Evolutionary conservation across 2,329 filamentous ascomycete species (phyloP).

Genomic region (Lecanicillium sp.): DNA sequence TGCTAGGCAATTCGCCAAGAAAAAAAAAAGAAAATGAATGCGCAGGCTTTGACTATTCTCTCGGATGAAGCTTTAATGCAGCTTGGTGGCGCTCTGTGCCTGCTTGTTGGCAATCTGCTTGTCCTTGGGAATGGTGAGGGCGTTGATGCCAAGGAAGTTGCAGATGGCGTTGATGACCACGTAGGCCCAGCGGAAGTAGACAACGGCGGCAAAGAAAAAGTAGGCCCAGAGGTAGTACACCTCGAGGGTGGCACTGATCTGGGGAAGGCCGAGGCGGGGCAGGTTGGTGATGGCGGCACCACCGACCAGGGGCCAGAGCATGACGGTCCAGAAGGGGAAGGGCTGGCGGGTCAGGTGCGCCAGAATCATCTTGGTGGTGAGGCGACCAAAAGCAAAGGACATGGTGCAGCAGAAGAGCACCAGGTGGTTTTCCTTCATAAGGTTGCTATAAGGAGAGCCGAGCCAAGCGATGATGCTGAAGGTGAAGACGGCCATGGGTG

Average conservation of each 20-base stretch:
- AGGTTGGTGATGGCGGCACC: slow-evolving; percentile 80
- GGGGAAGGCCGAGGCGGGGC: slow-evolving; percentile 65
- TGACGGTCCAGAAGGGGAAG: slow-evolving; percentile 94
- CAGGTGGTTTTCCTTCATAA: slow-evolving; percentile 79
- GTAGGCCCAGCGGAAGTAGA: slow-evolving; percentile 90
- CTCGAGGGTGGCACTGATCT: slow-evolving; percentile 61
- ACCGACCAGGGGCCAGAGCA: slow-evolving; percentile 79
- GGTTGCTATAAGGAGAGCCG: slow-evolving; percentile 77
- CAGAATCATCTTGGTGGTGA: slow-evolving; percentile 98
- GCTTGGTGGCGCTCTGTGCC: slow-evolving; percentile 34
- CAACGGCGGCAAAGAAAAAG: slow-evolving; percentile 73
- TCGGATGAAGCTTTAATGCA: slow-evolving; percentile 20
- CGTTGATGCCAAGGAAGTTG: slow-evolving; percentile 87
- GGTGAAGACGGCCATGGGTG: slow-evolving; percentile 79
- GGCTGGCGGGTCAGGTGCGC: slow-evolving; percentile 89
- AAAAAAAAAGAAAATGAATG: background rate
- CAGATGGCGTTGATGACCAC: slow-evolving; percentile 90
- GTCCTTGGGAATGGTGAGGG: slow-evolving; percentile 71
- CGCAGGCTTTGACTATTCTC: background rate
- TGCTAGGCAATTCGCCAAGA: slow-evolving; percentile 1
- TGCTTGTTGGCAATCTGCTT: slow-evolving; percentile 52
- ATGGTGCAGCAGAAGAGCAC: slow-evolving; percentile 89
- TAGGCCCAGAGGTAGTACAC: slow-evolving; percentile 78
- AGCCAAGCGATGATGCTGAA: slow-evolving; percentile 74
- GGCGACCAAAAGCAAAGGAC: slow-evolving; percentile 94